phyloP scores from a whole-genome alignment of 2,329 filamentous ascomycete genomes.

The Colletotrichum karsti region DNA sequence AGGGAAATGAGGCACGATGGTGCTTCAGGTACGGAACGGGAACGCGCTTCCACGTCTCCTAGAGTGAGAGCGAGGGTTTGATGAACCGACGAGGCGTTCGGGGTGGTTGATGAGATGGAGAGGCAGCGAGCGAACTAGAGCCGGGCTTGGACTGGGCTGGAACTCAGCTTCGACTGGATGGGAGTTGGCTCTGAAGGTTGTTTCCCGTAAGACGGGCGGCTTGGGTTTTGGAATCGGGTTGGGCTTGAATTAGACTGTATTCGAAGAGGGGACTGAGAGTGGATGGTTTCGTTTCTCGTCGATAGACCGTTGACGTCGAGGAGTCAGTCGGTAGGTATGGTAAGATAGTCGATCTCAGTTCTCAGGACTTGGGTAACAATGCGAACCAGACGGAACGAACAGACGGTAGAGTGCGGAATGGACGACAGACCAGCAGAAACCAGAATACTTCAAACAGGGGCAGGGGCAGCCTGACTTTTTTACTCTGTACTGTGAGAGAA shows the following conservation, averaged over 20 bases:
- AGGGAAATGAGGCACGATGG: too few relatives aligned
- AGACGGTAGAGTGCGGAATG: background rate
- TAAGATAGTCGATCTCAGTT: background rate
- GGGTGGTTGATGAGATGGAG: too few relatives aligned
- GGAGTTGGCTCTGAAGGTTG: background rate
- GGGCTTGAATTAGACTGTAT: constrained; percentile 1
- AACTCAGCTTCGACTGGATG: background rate
- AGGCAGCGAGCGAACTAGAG: too few relatives aligned
- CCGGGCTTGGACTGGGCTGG: too few relatives aligned
- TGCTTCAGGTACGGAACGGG: background rate
- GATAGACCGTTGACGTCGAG: too few relatives aligned
- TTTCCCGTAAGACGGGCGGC: background rate
- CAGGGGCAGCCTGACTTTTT: background rate
- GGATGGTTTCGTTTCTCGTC: too few relatives aligned
- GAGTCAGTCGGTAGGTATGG: background rate
- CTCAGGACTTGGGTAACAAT: background rate
- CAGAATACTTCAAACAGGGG: constrained; percentile 7
- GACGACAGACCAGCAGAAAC: background rate
- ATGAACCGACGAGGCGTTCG: background rate
- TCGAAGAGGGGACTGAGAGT: background rate
- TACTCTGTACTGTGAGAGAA: background rate
- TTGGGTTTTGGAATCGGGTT: background rate
- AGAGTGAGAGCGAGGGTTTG: background rate
- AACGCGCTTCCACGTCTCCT: background rate
- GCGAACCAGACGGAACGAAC: background rate